phyloP scores from a whole-genome alignment of 768 basidiomycete genomes.

The Podaxis rugospora region DNA sequence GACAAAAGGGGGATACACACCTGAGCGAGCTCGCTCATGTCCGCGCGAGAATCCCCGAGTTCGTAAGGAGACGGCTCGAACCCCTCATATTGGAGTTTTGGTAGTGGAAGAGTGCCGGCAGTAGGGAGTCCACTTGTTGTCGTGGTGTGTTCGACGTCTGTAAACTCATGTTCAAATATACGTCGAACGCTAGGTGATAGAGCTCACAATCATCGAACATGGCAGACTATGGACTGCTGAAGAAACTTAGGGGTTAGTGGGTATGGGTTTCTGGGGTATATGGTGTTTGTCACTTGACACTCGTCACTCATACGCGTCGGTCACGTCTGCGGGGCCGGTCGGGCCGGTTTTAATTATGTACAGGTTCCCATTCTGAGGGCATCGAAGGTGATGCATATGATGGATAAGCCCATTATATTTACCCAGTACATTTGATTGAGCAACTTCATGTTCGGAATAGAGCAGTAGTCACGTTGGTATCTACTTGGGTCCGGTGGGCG shows the following conservation, averaged over 20 bases:
- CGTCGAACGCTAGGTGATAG: constrained; percentile 4
- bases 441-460: neutral
- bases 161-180: constrained; percentile 9
- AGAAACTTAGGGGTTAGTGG: neutral
- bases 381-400: neutral
- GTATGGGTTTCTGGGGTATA: neutral
- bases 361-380: neutral
- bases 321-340: constrained; percentile 10
- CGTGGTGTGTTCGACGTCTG: constrained; percentile 86
- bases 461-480: neutral
- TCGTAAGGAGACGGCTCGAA: constrained; percentile 74
- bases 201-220: constrained; percentile 71
- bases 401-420: neutral
- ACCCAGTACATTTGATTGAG: neutral
- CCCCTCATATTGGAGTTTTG: constrained; percentile 77
- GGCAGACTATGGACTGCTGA: constrained; percentile 17
- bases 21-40: constrained; percentile 32
- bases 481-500: constrained; percentile 8
- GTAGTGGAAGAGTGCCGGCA: constrained; percentile 34
- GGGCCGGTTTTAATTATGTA: constrained; percentile 3
- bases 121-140: constrained; percentile 38
- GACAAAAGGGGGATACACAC: constrained; percentile 16
- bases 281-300: neutral
- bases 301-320: neutral
- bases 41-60: constrained; percentile 42